A percentile compares a stretch with the other conserved stretches of the same genome.
These are phyloP conservation scores for Pseudofabraea citricarpa DNA, from an alignment of 2,329 filamentous ascomycete species.

Conservation along the genomic window DNA sequence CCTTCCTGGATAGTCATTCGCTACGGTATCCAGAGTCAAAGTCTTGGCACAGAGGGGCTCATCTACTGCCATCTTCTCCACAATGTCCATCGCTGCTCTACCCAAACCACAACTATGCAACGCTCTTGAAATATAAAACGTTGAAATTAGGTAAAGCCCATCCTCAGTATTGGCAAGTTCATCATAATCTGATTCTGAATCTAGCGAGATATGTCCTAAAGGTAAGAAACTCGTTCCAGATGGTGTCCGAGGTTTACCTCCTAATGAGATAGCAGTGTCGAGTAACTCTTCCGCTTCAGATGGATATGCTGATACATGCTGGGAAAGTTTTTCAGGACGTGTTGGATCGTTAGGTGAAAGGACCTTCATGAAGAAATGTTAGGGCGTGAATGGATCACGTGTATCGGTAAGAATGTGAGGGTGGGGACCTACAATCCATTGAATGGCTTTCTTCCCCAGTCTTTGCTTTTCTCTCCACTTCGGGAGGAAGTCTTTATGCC, in stretches of 20 bases:
- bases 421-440: constrained; percentile 7
- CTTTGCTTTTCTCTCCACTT: constrained; percentile 3
- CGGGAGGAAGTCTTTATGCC: constrained; percentile 31
- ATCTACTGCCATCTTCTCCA: constrained; percentile 3
- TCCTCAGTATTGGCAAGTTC: neutral
- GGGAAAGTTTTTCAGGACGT: neutral
- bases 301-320: constrained; percentile 2
- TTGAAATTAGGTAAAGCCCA: constrained; percentile 2
- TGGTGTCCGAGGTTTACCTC: neutral
- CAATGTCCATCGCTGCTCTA: constrained; percentile 4
- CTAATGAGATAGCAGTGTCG: constrained; percentile 3
- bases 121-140: constrained; percentile 6
- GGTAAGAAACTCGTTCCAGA: constrained; percentile 2
- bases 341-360: constrained; percentile 1
- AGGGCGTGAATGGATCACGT: neutral
- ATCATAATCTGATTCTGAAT: neutral
- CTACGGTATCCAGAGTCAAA: constrained; percentile 3
- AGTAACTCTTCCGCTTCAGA: neutral
- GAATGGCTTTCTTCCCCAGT: constrained; percentile 4
- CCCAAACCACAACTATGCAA: constrained; percentile 5
- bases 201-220: constrained; percentile 6
- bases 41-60: constrained; percentile 6
- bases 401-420: neutral
- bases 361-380: neutral
- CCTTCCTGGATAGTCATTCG: neutral